A percentile compares a stretch with the other conserved stretches of the same genome.
Evolutionary conservation across 768 basidiomycete species (phyloP).

Genomic region (Pholiota molesta): DNA sequence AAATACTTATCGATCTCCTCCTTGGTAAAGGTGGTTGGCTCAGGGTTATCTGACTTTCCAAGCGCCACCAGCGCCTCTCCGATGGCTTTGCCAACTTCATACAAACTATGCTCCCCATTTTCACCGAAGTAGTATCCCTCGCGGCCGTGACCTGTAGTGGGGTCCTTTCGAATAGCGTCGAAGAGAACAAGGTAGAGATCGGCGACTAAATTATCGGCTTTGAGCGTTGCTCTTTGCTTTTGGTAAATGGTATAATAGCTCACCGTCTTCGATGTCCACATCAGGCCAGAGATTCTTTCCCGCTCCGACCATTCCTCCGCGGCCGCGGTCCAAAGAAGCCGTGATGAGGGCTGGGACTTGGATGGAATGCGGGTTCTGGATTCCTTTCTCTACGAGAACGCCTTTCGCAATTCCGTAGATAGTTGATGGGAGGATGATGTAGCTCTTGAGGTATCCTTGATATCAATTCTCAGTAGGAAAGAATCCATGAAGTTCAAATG

Average conservation of each 20-base stretch:
- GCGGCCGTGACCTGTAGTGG: conserved; percentile 45
- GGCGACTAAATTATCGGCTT: conserved; percentile 32
- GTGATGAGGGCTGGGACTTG: conserved; percentile 54
- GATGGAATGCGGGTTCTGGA: conserved; percentile 53
- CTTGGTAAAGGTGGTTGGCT: conserved; percentile 48
- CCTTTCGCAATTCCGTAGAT: conserved; percentile 59
- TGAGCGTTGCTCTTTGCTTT: neutral
- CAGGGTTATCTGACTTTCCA: conserved; percentile 38
- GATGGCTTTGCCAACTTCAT: conserved; percentile 43
- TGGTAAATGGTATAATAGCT: conserved; percentile 7
- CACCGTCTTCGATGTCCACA: conserved; percentile 56
- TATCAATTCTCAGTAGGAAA: neutral
- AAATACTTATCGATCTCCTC: conserved; percentile 48
- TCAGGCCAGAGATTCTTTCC: conserved; percentile 63
- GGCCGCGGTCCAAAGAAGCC: conserved; percentile 46
- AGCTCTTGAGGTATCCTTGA: conserved; percentile 50
- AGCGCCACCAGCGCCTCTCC: conserved; percentile 39
- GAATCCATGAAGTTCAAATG: neutral
- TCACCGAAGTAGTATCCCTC: conserved; percentile 60
- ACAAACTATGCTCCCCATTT: conserved; percentile 49
- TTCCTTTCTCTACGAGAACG: conserved; percentile 50
- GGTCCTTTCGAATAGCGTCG: conserved; percentile 36
- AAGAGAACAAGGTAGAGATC: conserved; percentile 49
- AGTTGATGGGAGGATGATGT: conserved; percentile 55
- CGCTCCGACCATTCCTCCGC: conserved; percentile 55